Base-by-base conservation (phyloP, 2,329 filamentous ascomycete genomes). In the Sclerotinia glacialis region DNA sequence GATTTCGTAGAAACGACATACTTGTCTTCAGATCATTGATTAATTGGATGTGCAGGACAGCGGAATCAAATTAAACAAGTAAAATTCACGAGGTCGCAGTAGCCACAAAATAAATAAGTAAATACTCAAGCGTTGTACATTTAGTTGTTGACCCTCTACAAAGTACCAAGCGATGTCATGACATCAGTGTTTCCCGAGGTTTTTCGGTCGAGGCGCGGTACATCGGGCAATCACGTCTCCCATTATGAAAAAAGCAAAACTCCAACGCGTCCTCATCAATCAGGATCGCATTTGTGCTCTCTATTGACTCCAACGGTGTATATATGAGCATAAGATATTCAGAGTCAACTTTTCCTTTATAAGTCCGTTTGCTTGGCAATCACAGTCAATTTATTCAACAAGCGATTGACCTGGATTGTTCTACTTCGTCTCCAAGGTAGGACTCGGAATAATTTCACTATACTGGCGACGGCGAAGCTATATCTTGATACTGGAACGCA, bases 1-100 rank as follows among this genome's bases (percentile, higher is more conserved):
- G 67, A 34, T 69, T 70, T 5, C 64, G 66, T n/a, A 71, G 65
- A 42, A 71, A 66, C 14, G 67, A 69, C 28, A 73, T 52, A 12
- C 26, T 37, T 21, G 11, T 6, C n/a, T 18, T 34, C 1, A 21
- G 68, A 67, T 44, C 59, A 68, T 34, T 47, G 34, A 60, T 53
- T 28, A 18, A 46, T 31, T 37, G 21, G 63, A 63, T 31, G 18
- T 12, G 12, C 44, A 2, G 5, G n/a, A 12, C 18, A 47, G 23
- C 18, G 12, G 12, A 11, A 18, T 16, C 5, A 0, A 21, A 37
- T 46, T 26, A 7, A 12, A 23, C 47, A 47, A 11, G 1, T 34
- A 26, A 9, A n/a, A 37, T 37, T n/a, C 21, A 21, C 18, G 18
- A 23, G 31, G 6, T n/a, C 14, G 9, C 28, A 28, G n/a, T 46